Evolutionary conservation across 345 rosid genomes (phyloP).

Genomic region (Nasturtium officinale): DNA sequence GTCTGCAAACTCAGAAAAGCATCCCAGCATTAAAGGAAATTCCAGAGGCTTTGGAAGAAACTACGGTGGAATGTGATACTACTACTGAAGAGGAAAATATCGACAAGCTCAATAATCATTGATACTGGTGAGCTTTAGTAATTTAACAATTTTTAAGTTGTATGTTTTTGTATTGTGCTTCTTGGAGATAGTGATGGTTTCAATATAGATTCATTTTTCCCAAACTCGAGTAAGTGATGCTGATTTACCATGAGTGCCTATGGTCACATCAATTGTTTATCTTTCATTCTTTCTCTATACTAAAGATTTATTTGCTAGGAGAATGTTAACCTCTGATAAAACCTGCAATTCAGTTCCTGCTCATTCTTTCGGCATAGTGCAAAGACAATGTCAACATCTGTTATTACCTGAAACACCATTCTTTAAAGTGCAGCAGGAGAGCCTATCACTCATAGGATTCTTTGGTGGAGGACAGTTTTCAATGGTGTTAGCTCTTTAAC

Average conservation of each 20-base stretch:
- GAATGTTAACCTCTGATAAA: background rate
- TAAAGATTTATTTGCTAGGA: background rate
- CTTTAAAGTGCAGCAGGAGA: background rate
- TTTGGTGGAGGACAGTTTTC: background rate
- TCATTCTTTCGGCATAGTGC: too few relatives aligned
- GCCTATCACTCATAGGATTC: background rate
- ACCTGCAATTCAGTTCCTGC: background rate
- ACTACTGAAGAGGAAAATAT: constrained; percentile 57
- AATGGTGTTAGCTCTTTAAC: too few relatives aligned
- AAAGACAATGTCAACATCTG: background rate
- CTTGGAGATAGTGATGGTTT: constrained; percentile 4
- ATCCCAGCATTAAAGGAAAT: constrained; percentile 44
- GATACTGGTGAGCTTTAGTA: constrained; percentile 42
- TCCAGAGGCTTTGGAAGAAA: constrained; percentile 47
- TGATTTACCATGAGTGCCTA: background rate
- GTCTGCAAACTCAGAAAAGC: constrained; percentile 70
- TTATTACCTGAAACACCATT: background rate
- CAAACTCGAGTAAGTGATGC: background rate
- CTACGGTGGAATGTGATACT: constrained; percentile 51
- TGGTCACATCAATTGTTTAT: background rate
- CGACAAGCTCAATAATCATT: constrained; percentile 63
- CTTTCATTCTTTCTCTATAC: too few relatives aligned
- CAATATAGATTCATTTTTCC: constrained; percentile 11
- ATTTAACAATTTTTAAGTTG: background rate
- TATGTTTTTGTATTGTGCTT: background rate